A percentile compares a stretch with the other conserved stretches of the same genome.
phyloP scores from a whole-genome alignment of 306 rosid genomes.

The Arachis hypogaea region DNA sequence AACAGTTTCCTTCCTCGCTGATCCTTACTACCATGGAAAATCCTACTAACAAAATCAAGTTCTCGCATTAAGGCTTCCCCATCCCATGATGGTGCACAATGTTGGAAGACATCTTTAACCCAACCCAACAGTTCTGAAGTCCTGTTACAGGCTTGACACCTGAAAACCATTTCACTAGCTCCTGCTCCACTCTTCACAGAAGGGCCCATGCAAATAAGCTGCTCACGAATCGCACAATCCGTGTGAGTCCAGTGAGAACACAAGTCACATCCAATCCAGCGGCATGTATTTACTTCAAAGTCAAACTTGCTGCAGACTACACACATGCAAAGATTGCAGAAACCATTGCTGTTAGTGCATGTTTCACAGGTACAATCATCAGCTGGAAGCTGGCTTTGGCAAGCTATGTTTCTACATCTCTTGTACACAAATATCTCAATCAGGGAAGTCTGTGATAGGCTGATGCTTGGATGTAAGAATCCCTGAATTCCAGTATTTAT shows the following conservation, averaged over 20 bases:
- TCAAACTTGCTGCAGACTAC: constrained; percentile 96
- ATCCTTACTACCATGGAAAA: constrained; percentile 88
- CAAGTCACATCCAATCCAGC: constrained; percentile 97
- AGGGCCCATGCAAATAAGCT: constrained; percentile 80
- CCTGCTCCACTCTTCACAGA: constrained; percentile 72
- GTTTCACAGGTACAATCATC: constrained; percentile 93
- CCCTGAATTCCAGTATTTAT: constrained; percentile 96
- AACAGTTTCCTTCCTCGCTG: constrained; percentile 80
- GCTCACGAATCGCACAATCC: constrained; percentile 95
- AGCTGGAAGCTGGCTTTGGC: constrained; percentile 93
- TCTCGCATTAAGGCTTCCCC: constrained; percentile 84
- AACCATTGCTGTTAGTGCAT: constrained; percentile 82
- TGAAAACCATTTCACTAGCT: constrained; percentile 90
- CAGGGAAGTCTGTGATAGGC: constrained; percentile 81
- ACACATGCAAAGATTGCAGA: constrained; percentile 99
- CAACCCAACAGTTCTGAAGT: constrained; percentile 96
- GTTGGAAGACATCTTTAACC: constrained; percentile 98
- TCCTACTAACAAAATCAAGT: constrained; percentile 93
- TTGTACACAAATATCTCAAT: constrained; percentile 87
- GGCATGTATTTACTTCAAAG: constrained; percentile 97
- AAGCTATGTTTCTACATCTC: constrained; percentile 93
- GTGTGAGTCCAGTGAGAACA: constrained; percentile 99
- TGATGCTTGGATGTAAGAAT: constrained; percentile 88
- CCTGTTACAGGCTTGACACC: constrained; percentile 91
- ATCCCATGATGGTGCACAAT: constrained; percentile 94